Evolutionary conservation across 1,139 yeast genomes (phyloP), one percentile per base, ranked within the genome.

Genomic region (Suhomyces terraborum): DNA sequence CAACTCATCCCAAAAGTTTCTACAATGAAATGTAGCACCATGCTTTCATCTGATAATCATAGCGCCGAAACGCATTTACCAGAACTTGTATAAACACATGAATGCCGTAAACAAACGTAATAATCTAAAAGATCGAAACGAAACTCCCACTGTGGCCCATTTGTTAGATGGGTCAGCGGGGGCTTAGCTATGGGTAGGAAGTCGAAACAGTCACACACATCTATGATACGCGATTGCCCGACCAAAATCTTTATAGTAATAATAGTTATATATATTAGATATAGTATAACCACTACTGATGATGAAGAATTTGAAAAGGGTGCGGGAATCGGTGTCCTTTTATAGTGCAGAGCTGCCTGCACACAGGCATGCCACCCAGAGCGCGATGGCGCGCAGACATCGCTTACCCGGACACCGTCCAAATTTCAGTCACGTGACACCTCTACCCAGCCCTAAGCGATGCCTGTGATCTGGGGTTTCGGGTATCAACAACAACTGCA

Each of bases 111-210:
- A 57, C 56, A 41, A 51, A 53, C 54, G 61, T 57, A 49, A 54
- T 49, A 52, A 53, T 59, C 64, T 59, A 59, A 59, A 58, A 58
- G 62, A 55, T 62, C 61, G 62, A 58, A 59, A 59, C 64, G 64
- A 56, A 49, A 45, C 50, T 36, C 46, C 42, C 45, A 45, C 43
- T 50, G 55, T 46, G 52, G 50, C 53, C 54, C 45, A 47, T 48
- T 51, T 51, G 55, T 51, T 50, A 43, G 55, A 47, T 48, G 42
- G 54, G 55, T 52, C 55, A 52, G 45, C 50, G 42, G 38, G 40
- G 42, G 53, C 53, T 52, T 52, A 52, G 55, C 55, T 52, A 50
- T 52, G 55, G 55, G 55, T 52, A 47, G 41, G 40, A 43, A 44
- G 38, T 40, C 43, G 43, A 32, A 7, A 35, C 38, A 36, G 32